Evolutionary conservation across 2,329 filamentous ascomycete species (phyloP).

Genomic region (Talaromyces sp.): DNA sequence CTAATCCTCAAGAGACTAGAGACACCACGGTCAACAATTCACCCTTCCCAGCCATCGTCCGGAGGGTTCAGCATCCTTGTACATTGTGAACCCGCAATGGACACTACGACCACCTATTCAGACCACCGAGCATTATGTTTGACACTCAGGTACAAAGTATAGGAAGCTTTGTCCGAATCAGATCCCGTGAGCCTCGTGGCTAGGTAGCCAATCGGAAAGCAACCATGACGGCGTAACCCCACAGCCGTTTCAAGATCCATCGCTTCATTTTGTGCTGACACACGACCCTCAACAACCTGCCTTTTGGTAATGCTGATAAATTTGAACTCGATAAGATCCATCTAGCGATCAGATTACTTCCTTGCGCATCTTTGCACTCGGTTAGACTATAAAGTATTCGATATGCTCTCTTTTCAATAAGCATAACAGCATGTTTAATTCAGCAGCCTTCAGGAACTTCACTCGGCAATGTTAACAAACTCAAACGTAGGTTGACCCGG

Average conservation of each 20-base stretch:
- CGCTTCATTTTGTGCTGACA: neutral
- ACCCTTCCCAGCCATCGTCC: neutral
- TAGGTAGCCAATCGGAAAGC: neutral
- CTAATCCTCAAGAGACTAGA: neutral
- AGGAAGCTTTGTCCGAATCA: neutral
- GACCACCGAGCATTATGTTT: neutral
- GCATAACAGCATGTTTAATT: neutral
- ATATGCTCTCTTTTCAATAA: neutral
- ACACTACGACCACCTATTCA: neutral
- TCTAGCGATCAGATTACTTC: neutral
- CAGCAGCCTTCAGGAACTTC: neutral
- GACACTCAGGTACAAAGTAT: neutral
- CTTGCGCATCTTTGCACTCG: neutral
- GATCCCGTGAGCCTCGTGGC: neutral
- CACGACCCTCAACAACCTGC: too few relatives aligned
- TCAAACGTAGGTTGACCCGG: conserved; percentile 78
- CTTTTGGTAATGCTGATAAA: too few relatives aligned
- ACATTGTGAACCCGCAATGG: neutral
- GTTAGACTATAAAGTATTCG: neutral
- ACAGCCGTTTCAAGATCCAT: neutral
- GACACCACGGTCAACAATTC: neutral
- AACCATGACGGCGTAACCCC: neutral
- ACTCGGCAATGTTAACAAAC: conserved; percentile 71
- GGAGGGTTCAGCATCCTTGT: neutral
- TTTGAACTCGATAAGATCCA: too few relatives aligned